A percentile compares a stretch with the other conserved stretches of the same genome.
These are phyloP conservation scores for Candida montana DNA, from an alignment of 805 yeast species.

Conservation along the genomic window DNA sequence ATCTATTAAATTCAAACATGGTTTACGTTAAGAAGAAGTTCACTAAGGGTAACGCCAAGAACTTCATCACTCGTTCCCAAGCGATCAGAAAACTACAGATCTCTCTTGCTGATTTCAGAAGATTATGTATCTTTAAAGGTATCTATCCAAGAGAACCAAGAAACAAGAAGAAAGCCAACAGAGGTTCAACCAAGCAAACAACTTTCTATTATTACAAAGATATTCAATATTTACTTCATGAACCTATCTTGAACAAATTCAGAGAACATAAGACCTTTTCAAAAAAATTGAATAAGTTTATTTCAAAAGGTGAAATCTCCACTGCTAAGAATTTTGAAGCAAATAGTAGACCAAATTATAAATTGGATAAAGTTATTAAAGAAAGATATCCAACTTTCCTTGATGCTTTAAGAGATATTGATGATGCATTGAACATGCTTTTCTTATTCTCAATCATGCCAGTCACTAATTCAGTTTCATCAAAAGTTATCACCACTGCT, in stretches of 20 bases:
- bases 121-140: constrained; percentile 96
- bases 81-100: constrained; percentile 90
- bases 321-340: constrained; percentile 84
- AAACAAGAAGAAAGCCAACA: constrained; percentile 93
- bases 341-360: constrained; percentile 69
- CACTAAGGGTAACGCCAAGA: constrained; percentile 82
- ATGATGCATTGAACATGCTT: constrained; percentile 93
- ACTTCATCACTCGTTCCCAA: constrained; percentile 89
- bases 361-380: constrained; percentile 83
- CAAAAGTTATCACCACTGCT: constrained; percentile 83
- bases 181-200: constrained; percentile 94
- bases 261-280: constrained; percentile 95
- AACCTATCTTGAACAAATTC: constrained; percentile 85
- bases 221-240: constrained; percentile 91
- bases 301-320: constrained; percentile 86
- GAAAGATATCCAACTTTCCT: constrained; percentile 93
- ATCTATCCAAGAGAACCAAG: constrained; percentile 96
- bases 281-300: constrained; percentile 79
- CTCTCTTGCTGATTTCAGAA: constrained; percentile 91
- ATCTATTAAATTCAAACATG: too few relatives aligned
- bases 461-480: constrained; percentile 76
- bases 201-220: constrained; percentile 94
- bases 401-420: constrained; percentile 89
- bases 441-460: constrained; percentile 94
- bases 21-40: constrained; percentile 68